phyloP scores from a whole-genome alignment of 2,329 filamentous ascomycete species.

The Cladosporium velox region DNA sequence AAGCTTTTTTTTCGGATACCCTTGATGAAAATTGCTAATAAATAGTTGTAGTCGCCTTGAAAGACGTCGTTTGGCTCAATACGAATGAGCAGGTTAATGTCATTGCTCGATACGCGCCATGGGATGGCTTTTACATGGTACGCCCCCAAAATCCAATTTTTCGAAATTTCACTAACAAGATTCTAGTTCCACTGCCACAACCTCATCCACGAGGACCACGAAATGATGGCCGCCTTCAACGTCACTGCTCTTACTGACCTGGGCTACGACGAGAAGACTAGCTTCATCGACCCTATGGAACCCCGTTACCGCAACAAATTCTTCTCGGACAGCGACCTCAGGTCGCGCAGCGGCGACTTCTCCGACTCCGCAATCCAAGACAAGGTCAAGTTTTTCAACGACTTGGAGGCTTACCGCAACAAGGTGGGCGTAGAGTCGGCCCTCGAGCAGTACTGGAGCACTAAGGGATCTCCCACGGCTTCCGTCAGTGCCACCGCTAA shows the following conservation, averaged over 20 bases:
- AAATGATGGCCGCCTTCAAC: conserved; percentile 50
- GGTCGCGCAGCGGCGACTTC: conserved; percentile 25
- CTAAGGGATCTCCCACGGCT: neutral
- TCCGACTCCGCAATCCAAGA: conserved; percentile 29
- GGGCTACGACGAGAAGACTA: conserved; percentile 36
- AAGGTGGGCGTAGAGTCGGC: conserved; percentile 30
- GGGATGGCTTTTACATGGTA: conserved; percentile 52
- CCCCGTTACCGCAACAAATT: conserved; percentile 27
- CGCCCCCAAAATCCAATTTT: neutral
- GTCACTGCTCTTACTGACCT: conserved; percentile 40
- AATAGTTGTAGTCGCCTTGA: conserved; percentile 52
- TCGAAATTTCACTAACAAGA: neutral
- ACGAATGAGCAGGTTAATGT: conserved; percentile 54
- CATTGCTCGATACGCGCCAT: conserved; percentile 55
- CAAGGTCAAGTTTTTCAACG: conserved; percentile 38
- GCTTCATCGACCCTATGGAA: conserved; percentile 30
- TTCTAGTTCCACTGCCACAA: conserved; percentile 46
- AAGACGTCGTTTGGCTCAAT: conserved; percentile 60
- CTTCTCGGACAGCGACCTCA: conserved; percentile 24
- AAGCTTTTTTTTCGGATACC: too few species aligned
- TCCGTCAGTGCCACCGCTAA: neutral
- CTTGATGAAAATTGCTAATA: conserved; percentile 12
- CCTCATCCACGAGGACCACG: conserved; percentile 48
- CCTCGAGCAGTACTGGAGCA: conserved; percentile 35
- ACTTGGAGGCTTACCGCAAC: conserved; percentile 36